phyloP scores from a whole-genome alignment of 805 yeast genomes.

The Saturnispora sekii region DNA sequence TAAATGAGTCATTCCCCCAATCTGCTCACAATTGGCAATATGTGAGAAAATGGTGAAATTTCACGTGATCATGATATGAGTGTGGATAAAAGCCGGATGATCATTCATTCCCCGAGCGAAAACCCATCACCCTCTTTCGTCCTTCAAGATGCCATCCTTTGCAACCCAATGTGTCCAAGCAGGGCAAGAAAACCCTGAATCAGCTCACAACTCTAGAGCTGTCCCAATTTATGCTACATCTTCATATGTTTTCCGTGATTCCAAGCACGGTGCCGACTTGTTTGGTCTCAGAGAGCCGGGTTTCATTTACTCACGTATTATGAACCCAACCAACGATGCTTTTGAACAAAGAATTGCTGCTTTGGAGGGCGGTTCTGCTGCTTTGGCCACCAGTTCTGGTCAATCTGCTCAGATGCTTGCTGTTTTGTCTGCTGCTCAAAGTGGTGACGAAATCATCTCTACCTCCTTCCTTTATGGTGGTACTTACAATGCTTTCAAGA shows the following conservation, averaged over 20 bases:
- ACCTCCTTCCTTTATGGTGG: constrained; percentile 91
- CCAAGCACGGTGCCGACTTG: constrained; percentile 85
- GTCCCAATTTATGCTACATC: constrained; percentile 90
- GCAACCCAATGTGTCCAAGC: constrained; percentile 67
- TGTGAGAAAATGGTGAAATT: too few relatives aligned
- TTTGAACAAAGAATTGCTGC: constrained; percentile 90
- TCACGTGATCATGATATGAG: too few relatives aligned
- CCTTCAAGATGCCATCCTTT: constrained; percentile 6
- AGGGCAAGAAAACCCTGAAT: constrained; percentile 67
- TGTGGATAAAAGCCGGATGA: too few relatives aligned
- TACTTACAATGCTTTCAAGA: constrained; percentile 91
- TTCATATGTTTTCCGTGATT: constrained; percentile 79
- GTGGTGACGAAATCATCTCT: constrained; percentile 85
- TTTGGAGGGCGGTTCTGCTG: constrained; percentile 86
- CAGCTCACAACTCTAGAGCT: constrained; percentile 68
- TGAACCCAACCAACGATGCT: constrained; percentile 88
- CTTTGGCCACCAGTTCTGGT: constrained; percentile 87
- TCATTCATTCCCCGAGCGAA: too few relatives aligned
- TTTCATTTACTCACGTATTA: constrained; percentile 78
- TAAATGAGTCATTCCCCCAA: too few relatives aligned
- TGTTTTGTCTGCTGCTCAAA: constrained; percentile 69
- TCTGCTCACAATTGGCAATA: too few relatives aligned
- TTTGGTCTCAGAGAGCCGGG: constrained; percentile 82
- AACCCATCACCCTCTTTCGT: too few relatives aligned
- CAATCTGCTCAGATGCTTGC: constrained; percentile 93